Base-by-base conservation (phyloP, 192 early-diverging fungal species). In the Podochytrium sp. region DNA sequence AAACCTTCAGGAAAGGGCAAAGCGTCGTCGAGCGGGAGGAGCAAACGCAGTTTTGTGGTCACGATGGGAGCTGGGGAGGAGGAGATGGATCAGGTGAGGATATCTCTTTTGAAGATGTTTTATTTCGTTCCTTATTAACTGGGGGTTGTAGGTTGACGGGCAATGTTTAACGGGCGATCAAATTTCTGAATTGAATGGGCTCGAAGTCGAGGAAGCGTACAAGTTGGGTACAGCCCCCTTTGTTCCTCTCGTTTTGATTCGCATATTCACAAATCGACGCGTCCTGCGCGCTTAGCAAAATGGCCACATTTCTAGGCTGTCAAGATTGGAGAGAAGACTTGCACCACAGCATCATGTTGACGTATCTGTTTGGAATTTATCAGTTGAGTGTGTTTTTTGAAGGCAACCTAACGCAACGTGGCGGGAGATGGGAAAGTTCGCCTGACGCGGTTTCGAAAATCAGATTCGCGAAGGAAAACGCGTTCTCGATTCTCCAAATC, bases 401-500 rank as follows among this genome's bases (percentile, higher is more conserved):
- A 12, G 5, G 53, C 53, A 56, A 7, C 12, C 53, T 56, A 6
- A 7, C 43, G 10, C 20, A 7, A 12, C 25, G 52, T 55, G 10
- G 7, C 23, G 52, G n/a, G n/a, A n/a, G 47, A 49, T 14, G 12
- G 47, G 47, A 49, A 49, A 14, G 12, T 49, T 49, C n/a, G 47
- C n/a, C n/a, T 12, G 12, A 12, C 12, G n/a, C 12, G 47, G 12
- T 61, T 61, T 34, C 32, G 1, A 7, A 37, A 61, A 2, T 73
- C 56, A 79, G 78, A 23, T 75, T 62, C 32, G 78, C 78, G 33
- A 70, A 74, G 63, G 78, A 79, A 27, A 74, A 59, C 39, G n/a
- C 18, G 0, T 75, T 79, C 67, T 63, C 66, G 3, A 6, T 35
- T 2, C 14, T 57, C 0, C 66, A 79, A 71, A 79, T 61, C 29